Evolutionary conservation across 371 early-diverging fungal genomes (phyloP).

Genomic region (Circinella umbellata): DNA sequence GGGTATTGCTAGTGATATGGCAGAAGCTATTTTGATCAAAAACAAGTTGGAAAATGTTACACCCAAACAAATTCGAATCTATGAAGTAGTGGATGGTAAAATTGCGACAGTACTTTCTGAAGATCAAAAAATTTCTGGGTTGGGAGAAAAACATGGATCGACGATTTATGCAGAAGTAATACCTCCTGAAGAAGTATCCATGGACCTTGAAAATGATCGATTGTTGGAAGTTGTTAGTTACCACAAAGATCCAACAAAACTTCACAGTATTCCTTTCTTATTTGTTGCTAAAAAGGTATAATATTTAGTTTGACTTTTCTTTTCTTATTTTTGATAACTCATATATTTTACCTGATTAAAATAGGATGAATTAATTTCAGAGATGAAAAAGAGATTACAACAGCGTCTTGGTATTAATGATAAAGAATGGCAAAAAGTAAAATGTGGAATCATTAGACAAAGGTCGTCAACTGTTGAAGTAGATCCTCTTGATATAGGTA

Average conservation of each 20-base stretch:
- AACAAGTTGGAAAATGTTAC: conserved; percentile 36
- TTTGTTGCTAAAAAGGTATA: conserved; percentile 67
- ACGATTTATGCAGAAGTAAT: conserved; percentile 57
- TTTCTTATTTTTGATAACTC: background rate
- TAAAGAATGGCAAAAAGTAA: conserved; percentile 87
- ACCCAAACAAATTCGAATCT: conserved; percentile 43
- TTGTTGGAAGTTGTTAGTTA: conserved; percentile 77
- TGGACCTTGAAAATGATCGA: conserved; percentile 52
- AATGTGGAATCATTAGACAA: conserved; percentile 53
- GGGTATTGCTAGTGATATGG: conserved; percentile 60
- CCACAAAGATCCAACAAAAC: conserved; percentile 63
- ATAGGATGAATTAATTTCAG: conserved; percentile 68
- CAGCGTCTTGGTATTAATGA: conserved; percentile 77
- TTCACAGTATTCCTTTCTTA: conserved; percentile 86
- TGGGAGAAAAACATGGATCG: conserved; percentile 32
- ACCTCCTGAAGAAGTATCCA: conserved; percentile 62
- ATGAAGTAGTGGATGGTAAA: conserved; percentile 43
- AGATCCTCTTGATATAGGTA: conserved; percentile 51
- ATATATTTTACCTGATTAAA: background rate
- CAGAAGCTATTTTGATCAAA: conserved; percentile 66
- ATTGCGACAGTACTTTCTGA: conserved; percentile 41
- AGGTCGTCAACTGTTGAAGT: conserved; percentile 30
- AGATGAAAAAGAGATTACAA: conserved; percentile 76
- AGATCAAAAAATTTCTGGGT: conserved; percentile 45
- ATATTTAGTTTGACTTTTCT: background rate